Evolutionary conservation across 768 basidiomycete genomes (phyloP).

Genomic region (Pisolithus marmoratus): DNA sequence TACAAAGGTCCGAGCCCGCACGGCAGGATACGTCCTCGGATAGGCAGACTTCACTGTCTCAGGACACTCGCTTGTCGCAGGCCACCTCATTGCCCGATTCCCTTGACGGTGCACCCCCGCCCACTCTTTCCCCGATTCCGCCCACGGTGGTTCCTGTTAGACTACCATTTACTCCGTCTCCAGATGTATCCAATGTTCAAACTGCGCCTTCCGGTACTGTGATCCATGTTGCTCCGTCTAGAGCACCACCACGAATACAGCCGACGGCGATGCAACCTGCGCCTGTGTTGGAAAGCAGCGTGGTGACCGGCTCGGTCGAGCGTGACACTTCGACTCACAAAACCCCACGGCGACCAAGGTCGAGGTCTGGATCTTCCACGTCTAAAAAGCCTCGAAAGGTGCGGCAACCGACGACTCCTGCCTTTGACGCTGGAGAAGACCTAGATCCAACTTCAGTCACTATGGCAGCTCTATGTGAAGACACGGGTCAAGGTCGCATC

Average conservation of each 20-base stretch:
- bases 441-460: conserved; percentile 80
- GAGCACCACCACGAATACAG: conserved; percentile 5
- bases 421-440: conserved; percentile 65
- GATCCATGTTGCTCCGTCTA: conserved; percentile 15
- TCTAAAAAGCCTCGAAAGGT: conserved; percentile 31
- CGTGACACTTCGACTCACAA: conserved; percentile 12
- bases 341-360: conserved; percentile 15
- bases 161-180: conserved; percentile 4
- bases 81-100: conserved; percentile 1
- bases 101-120: background rate
- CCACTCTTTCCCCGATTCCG: background rate
- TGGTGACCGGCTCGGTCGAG: conserved; percentile 8
- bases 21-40: conserved; percentile 16
- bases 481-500: conserved; percentile 73
- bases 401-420: conserved; percentile 46
- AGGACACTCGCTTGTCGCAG: conserved; percentile 10
- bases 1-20: conserved; percentile 47
- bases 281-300: background rate
- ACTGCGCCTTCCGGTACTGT: conserved; percentile 10
- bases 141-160: conserved; percentile 5
- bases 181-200: conserved; percentile 3
- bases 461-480: conserved; percentile 74
- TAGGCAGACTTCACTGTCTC: conserved; percentile 11
- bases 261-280: background rate
- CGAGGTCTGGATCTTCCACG: conserved; percentile 12